A percentile compares a stretch with the other conserved stretches of the same genome.
Conservation (phyloP, 129 eudicot species). For the Flaveria brownii region DNA sequence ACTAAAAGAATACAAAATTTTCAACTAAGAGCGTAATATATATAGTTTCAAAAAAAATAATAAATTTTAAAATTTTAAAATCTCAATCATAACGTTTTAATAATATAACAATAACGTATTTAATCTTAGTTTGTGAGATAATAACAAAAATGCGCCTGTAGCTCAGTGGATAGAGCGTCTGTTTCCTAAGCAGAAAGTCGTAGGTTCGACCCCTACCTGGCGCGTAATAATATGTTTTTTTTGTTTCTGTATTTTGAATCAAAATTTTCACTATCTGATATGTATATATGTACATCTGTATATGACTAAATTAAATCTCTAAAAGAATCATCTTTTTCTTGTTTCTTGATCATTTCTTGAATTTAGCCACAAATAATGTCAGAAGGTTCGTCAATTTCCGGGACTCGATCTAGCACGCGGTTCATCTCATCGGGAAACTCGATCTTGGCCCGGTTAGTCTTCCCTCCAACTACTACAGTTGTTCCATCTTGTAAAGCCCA, state of each 20-base stretch:
- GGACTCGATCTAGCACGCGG: conserved; percentile 63
- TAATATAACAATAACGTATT: no score
- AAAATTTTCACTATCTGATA: neutral
- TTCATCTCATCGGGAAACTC: conserved; percentile 74
- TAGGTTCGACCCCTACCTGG: conserved; percentile 99
- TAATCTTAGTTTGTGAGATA: no score
- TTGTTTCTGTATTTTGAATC: no score
- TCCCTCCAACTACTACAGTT: conserved; percentile 71
- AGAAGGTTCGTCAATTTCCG: conserved; percentile 47
- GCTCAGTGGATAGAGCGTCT: conserved; percentile 99
- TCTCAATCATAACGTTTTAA: no score
- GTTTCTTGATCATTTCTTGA: neutral
- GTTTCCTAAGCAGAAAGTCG: conserved; percentile 99
- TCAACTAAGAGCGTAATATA: no score
- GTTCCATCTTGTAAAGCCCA: conserved; percentile 98
- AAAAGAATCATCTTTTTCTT: neutral
- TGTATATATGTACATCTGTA: conserved; percentile 21
- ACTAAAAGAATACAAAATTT: no score
- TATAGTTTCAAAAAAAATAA: no score
- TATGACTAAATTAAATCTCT: neutral
- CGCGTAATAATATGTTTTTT: conserved; percentile 36
- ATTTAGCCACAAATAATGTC: conserved; percentile 48
- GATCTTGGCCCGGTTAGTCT: conserved; percentile 73
- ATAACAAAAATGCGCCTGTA: conserved; percentile 55
- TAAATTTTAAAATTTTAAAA: no score